Evolutionary conservation across 305 asterid genomes (phyloP).

Genomic region (Fraxinus platypoda): DNA sequence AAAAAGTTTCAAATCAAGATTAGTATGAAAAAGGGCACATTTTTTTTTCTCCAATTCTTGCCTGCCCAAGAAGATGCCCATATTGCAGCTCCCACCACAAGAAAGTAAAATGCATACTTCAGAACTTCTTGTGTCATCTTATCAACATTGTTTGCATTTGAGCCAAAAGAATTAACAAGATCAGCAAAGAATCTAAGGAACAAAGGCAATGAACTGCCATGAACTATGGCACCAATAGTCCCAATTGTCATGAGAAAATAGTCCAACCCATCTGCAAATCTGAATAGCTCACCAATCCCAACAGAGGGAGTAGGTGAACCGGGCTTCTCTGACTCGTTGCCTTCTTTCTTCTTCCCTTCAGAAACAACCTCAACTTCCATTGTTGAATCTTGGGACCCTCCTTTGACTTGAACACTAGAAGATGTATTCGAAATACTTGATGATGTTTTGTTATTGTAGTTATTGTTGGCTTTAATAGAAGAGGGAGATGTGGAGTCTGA

Average conservation of each 20-base stretch:
- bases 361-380: slow-evolving; percentile 46
- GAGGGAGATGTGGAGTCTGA: slow-evolving; percentile 7
- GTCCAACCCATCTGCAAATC: slow-evolving; percentile 91
- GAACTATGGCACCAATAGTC: slow-evolving; percentile 89
- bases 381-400: background rate
- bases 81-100: slow-evolving; percentile 99
- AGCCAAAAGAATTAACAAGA: slow-evolving; percentile 96
- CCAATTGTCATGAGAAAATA: slow-evolving; percentile 78
- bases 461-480: slow-evolving; percentile 4
- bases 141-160: slow-evolving; percentile 85
- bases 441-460: background rate
- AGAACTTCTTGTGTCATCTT: slow-evolving; percentile 96
- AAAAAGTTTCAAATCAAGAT: slow-evolving; percentile 2
- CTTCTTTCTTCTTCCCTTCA: slow-evolving; percentile 41
- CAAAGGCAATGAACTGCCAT: slow-evolving; percentile 91
- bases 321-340: slow-evolving; percentile 49
- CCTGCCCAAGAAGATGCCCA: slow-evolving; percentile 99
- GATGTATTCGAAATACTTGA: background rate
- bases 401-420: background rate
- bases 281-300: slow-evolving; percentile 67
- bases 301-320: slow-evolving; percentile 46
- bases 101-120: slow-evolving; percentile 98
- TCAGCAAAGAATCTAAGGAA: slow-evolving; percentile 98
- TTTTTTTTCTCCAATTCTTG: slow-evolving; percentile 17
- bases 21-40: background rate